Evolutionary conservation across 768 basidiomycete genomes (phyloP).

Genomic region (Lactarius sp.): DNA sequence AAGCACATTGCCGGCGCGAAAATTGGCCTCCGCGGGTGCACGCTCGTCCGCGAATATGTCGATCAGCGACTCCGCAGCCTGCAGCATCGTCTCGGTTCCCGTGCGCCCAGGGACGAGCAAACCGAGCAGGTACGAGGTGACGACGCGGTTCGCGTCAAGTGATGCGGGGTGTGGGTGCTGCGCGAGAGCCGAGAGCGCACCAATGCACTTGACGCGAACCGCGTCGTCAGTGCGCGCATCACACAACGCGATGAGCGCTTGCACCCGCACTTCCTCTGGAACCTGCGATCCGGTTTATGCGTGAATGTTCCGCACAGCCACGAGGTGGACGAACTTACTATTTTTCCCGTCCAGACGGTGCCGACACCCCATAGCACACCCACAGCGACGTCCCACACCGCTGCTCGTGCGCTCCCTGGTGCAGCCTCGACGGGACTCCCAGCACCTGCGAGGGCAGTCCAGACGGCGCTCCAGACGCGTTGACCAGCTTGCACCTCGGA

Average conservation of each 20-base stretch:
- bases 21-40: slow-evolving; percentile 74
- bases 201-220: slow-evolving; percentile 73
- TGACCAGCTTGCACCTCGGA: slow-evolving; percentile 47
- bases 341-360: slow-evolving; percentile 59
- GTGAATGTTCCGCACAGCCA: background rate
- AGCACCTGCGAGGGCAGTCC: slow-evolving; percentile 54
- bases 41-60: slow-evolving; percentile 92
- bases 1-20: slow-evolving; percentile 61
- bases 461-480: slow-evolving; percentile 60
- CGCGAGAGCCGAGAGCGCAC: slow-evolving; percentile 81
- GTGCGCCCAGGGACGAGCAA: slow-evolving; percentile 41
- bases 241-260: slow-evolving; percentile 62
- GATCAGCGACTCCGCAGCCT: slow-evolving; percentile 76
- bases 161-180: slow-evolving; percentile 49
- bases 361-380: slow-evolving; percentile 90
- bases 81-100: slow-evolving; percentile 67
- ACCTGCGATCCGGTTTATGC: slow-evolving; percentile 34
- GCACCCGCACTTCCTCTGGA: slow-evolving; percentile 56
- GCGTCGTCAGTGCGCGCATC: slow-evolving; percentile 48
- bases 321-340: slow-evolving; percentile 40
- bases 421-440: slow-evolving; percentile 56
- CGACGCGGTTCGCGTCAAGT: slow-evolving; percentile 63
- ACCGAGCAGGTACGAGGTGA: slow-evolving; percentile 62
- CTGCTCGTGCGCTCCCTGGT: slow-evolving; percentile 56
- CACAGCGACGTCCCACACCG: slow-evolving; percentile 74